Evolutionary conservation across 805 yeast species (phyloP), one percentile per base, ranked within the genome.

Genomic region (Cyberlindnera suaveolens): DNA sequence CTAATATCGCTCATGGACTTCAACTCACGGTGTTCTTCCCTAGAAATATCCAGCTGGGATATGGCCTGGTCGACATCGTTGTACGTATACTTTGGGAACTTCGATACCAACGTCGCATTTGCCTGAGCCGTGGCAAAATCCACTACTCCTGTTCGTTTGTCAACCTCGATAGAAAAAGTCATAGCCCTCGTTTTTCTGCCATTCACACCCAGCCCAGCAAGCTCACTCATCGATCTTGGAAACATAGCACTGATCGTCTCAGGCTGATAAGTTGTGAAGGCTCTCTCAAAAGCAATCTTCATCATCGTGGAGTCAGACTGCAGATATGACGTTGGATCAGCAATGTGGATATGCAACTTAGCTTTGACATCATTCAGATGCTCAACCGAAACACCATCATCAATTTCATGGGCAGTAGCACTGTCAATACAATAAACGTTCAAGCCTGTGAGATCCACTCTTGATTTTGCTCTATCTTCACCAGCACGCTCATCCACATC

Each of bases 401-500:
- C 99, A 46, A 93, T 84, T 61, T 93, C 98, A 51, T 83, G 82
- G 0, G 98, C 96, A 34, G 71, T 72, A 4, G 68, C 76, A 3
- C 82, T 72, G 63, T 93, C 99, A 45, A 91, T 87, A 63, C 97
- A 89, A 59, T 79, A 91, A 2, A 89, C 80, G 0, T 76, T 72
- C 11, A 73, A 55, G 36, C 70, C 63, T 0, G 63, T 62, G 49
- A 71, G 75, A 23, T 70, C 69, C n/a, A 50, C 50, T 51, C 83
- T 64, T 18, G 58, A 38, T 3, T 41, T 40, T 0, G 59, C 52
- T 3, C 52, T 38, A 33, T 58, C 57, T 14, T 27, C 19, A 5
- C 20, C 36, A 8, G 42, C 27, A 20, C 49, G 46, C n/a, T 23
- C 29, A 31, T 38, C 40, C n/a, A 46, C 53, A 44, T 64, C 66